Base-by-base conservation (phyloP, 2,329 filamentous ascomycete genomes). In the Pseudocercospora cruenta region DNA sequence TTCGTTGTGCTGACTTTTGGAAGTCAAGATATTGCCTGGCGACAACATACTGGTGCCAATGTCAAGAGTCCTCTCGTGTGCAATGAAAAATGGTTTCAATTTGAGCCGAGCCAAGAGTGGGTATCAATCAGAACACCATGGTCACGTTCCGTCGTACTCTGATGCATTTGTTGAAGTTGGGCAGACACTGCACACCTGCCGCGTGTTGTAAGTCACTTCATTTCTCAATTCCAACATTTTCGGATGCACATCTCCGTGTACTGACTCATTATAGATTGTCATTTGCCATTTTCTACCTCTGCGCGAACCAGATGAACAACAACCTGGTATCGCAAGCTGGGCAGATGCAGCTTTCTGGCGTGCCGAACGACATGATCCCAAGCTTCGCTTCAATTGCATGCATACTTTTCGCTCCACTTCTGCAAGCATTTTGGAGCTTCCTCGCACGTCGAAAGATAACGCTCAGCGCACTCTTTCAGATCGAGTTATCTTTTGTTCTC, bases 391-490 rank as follows among this genome's bases (percentile, higher is more conserved):
- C 59, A 2, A 58, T 68, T n/a, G 60, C 66, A 19, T 68, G 66
- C 55, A 31, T 66, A 14, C 22, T 68, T 3, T 51, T 68, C 16
- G 60, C 59, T 7, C 66, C 66, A 22, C 6, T 63, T 2, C 21
- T 68, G 6, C 66, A 66, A 45, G 55, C 33, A 14, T 14, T 62
- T 5, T 65, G 49, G 45, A 60, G 12, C 28, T 57, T 53, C 49
- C 60, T 68, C 5, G 66, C 66, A 5, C 85, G 88, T 21, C 76
- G 77, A 19, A 86, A 90, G 70, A 89, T 80, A n/a, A 51, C 77
- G 14, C 67, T 78, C 45, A 73, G 73, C 1, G 76, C 78, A 0
- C 53, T 77, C 2, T 73, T 78, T 0, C 74, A 62, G 36, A 65
- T 65, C 49, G 49, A 60, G 43, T 14, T 59, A 7, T 58, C 67